Base-by-base conservation (phyloP, 2,329 filamentous ascomycete species). In the Periconia macrospinosa region DNA sequence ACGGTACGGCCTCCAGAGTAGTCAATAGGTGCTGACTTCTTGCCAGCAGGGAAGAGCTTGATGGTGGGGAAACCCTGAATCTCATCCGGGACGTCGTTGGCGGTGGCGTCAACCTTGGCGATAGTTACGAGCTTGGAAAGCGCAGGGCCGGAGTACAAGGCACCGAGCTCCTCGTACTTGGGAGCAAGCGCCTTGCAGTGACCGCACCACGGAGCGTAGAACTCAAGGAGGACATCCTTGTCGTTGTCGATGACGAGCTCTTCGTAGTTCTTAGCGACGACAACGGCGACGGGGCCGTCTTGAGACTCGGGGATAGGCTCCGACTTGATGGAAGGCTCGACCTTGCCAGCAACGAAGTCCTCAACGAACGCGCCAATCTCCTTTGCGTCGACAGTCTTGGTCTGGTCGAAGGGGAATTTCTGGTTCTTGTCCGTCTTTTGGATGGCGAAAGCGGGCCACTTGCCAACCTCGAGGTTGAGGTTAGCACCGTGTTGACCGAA, bases 51-150 rank as follows among this genome's bases (percentile, higher is more conserved):
- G 89, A 86, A 99, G 65, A 99, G 86, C 86, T 97, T 97, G 85
- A 99, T 97, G 76, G 94, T 99, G 53, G 94, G 94, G 89, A 99
- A 99, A 61, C 94, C 94, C 77, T 91, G 86, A 72, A 99, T 91
- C 81, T 96, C 91, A 77, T 97, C 93, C 54, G 94, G 94, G 54
- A 97, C 91, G 69, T 99, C 94, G 81, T 99, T 99, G 80, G 80
- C 79, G 58, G 94, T 99, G 55, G 94, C 94, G 72, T 99, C 94
- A 65, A 99, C 88, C 88, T 99, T 99, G 78, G 81, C 88, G 81
- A 86, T 86, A 67, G 79, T 83, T 77, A 85, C 86, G 82, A 86
- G 82, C 68, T 81, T 75, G 59, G 74, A 74, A 57, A 78, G 74
- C 23, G 81, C 81, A 63, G 78, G 72, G 27, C 78, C 72, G 60